Conservation (phyloP, 1,284 basidiomycete genomes). For the Cerrena zonata region DNA sequence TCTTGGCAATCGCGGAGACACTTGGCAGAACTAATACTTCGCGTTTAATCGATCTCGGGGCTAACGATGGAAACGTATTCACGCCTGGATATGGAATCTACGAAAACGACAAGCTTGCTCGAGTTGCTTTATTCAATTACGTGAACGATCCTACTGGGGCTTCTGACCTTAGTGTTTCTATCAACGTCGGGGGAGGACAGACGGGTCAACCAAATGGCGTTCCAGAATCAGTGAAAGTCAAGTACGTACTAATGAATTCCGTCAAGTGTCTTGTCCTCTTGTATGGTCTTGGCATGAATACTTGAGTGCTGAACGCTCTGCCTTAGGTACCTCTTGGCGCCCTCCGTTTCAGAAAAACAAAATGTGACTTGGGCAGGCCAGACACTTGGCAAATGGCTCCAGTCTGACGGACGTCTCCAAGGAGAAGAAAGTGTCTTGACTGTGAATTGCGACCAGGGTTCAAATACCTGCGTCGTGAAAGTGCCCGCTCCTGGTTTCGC, state of each 20-base stretch:
- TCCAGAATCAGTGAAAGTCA: conserved; percentile 23
- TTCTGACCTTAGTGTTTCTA: conserved; percentile 25
- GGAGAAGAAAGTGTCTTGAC: conserved; percentile 48
- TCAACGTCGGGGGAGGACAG: conserved; percentile 26
- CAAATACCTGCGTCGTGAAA: conserved; percentile 51
- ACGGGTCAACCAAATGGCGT: conserved; percentile 17
- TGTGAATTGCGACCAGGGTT: conserved; percentile 45
- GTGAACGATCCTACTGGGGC: conserved; percentile 29
- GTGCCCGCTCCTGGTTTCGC: conserved; percentile 69
- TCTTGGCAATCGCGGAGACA: conserved; percentile 30
- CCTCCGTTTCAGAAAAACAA: conserved; percentile 37
- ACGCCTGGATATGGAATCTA: conserved; percentile 31
- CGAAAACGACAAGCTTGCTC: conserved; percentile 24
- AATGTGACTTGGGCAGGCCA: conserved; percentile 53
- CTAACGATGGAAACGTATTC: conserved; percentile 20
- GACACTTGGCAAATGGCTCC: conserved; percentile 60
- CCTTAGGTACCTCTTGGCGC: conserved; percentile 34
- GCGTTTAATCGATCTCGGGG: conserved; percentile 25
- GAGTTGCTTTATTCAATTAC: conserved; percentile 32
- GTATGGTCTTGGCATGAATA: too few species aligned
- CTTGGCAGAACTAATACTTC: conserved; percentile 27
- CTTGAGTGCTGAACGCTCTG: not conserved
- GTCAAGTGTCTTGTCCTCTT: too few species aligned
- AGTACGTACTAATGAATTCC: conserved; percentile 12
- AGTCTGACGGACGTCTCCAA: conserved; percentile 58